Base-by-base conservation (phyloP, 768 basidiomycete species). In the Mrakia frigida region DNA sequence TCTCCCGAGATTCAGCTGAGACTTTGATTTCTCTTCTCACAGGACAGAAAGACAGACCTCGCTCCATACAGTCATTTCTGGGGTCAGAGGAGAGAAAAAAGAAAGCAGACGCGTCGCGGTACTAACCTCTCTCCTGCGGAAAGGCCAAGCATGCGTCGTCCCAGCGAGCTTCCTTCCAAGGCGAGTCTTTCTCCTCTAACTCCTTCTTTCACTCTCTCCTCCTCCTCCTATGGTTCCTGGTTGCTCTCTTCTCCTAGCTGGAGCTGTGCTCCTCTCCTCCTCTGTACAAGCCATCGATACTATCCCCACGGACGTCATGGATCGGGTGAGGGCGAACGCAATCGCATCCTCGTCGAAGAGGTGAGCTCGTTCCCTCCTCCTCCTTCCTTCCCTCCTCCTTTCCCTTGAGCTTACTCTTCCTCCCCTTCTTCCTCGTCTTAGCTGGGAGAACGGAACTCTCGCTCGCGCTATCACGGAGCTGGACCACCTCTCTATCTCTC, bases 361-460 rank as follows among this genome's bases (percentile, higher is more conserved):
- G 71, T 72, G 35, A 56, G 71, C 37, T 72, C 71, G 13, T 56
- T 18, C 16, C 52, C n/a, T 37, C 31, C 31, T 31, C 39, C 33
- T 72, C 23, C 52, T 25, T 25, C 13, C 35, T 18, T 46, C 33
- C 31, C 9, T 25, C 35, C 21, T 4, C 35, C 31, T 10, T 16
- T 70, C 35, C n/a, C n/a, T n/a, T n/a, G 43, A 43, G 69, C 37
- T 39, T 2, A 37, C 28, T 46, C 61, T 37, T 6, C 7, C 18
- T 46, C 28, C 52, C 16, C 16, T 67, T 35, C 25, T 28, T 31
- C 16, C 46, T 6, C 28, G 2, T 70, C 28, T 39, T 35, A 89
- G 88, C 78, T 89, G 89, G 89, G 88, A 89, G 79, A 80, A 87
- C 61, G 89, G 89, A 53, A 87, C 85, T 0, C 72, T 74, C 31